Evolutionary conservation across 2,329 filamentous ascomycete species (phyloP).

Genomic region (Waltergamsia citrina): DNA sequence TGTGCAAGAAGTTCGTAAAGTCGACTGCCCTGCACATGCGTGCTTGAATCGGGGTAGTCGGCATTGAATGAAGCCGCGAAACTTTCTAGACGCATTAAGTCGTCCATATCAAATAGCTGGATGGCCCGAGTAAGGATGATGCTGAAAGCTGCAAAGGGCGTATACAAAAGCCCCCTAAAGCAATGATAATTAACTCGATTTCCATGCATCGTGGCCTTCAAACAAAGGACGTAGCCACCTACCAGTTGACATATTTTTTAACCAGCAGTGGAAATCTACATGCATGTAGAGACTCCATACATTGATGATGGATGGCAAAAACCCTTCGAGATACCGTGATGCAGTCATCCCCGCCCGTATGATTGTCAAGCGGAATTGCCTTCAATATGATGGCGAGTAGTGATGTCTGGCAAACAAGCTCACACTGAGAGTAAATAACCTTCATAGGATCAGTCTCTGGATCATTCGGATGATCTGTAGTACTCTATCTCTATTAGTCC

Average conservation of each 20-base stretch:
- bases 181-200: not conserved
- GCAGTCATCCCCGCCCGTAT: slow-evolving; percentile 12
- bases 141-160: slow-evolving; percentile 26
- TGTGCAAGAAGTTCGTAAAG: slow-evolving; percentile 22
- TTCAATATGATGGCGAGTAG: slow-evolving; percentile 21
- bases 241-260: slow-evolving; percentile 25
- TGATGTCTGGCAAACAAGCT: slow-evolving; percentile 23
- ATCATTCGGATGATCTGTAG: too few species aligned
- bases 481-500: too few species aligned
- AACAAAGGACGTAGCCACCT: slow-evolving; percentile 1
- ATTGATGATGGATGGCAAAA: slow-evolving; percentile 22
- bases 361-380: slow-evolving; percentile 8
- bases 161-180: slow-evolving; percentile 21
- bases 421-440: slow-evolving; percentile 18
- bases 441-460: slow-evolving; percentile 12
- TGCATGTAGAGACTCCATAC: slow-evolving; percentile 13
- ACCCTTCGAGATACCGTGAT: slow-evolving; percentile 19
- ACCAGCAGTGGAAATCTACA: slow-evolving; percentile 17
- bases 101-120: slow-evolving; percentile 6
- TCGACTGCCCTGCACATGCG: slow-evolving; percentile 19
- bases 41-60: slow-evolving; percentile 5
- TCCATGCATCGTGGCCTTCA: too few species aligned
- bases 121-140: slow-evolving; percentile 22
- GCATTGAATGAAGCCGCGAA: slow-evolving; percentile 20
- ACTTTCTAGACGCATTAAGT: slow-evolving; percentile 12